Percentiles rank a stretch among this genome's conserved stretches.
These are phyloP conservation scores for Gryganskiella cystojenkinii DNA, from an alignment of 192 early-diverging fungal genomes.

Conservation along the genomic window DNA sequence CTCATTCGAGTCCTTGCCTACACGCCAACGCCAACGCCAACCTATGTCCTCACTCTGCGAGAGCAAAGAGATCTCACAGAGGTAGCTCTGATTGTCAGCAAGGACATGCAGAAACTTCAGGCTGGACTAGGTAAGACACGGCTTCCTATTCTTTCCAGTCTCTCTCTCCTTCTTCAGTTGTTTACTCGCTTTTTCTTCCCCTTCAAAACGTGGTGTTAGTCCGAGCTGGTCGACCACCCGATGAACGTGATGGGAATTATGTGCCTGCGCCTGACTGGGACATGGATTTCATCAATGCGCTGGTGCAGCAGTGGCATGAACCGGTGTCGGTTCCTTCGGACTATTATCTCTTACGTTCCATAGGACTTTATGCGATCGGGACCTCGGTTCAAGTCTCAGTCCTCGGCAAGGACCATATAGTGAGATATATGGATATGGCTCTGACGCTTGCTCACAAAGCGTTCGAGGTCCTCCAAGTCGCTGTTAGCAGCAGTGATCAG, in stretches of 20 bases:
- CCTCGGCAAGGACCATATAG: slow-evolving; percentile 2
- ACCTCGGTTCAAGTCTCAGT: slow-evolving; percentile 13
- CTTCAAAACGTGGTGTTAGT: background rate
- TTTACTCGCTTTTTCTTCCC: background rate
- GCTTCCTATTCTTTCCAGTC: no score
- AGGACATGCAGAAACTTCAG: slow-evolving; percentile 18
- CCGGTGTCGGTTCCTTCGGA: slow-evolving; percentile 22
- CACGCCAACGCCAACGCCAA: background rate
- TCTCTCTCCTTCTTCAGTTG: background rate
- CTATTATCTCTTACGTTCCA: slow-evolving; percentile 22
- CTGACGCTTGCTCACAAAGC: slow-evolving; percentile 8
- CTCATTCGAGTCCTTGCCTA: background rate
- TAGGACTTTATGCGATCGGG: slow-evolving; percentile 13
- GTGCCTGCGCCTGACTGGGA: slow-evolving; percentile 33
- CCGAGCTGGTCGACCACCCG: slow-evolving; percentile 21
- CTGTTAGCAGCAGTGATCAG: background rate
- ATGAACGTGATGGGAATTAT: slow-evolving; percentile 16
- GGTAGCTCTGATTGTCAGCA: slow-evolving; percentile 13
- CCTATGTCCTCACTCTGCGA: background rate
- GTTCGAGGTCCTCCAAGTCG: background rate
- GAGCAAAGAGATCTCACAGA: slow-evolving; percentile 4
- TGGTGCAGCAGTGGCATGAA: slow-evolving; percentile 20
- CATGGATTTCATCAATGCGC: background rate
- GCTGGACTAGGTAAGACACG: slow-evolving; percentile 6
- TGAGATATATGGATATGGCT: slow-evolving; percentile 24